phyloP scores from a whole-genome alignment of 2,329 filamentous ascomycete species.

The Verticillium zaregamsianum region DNA sequence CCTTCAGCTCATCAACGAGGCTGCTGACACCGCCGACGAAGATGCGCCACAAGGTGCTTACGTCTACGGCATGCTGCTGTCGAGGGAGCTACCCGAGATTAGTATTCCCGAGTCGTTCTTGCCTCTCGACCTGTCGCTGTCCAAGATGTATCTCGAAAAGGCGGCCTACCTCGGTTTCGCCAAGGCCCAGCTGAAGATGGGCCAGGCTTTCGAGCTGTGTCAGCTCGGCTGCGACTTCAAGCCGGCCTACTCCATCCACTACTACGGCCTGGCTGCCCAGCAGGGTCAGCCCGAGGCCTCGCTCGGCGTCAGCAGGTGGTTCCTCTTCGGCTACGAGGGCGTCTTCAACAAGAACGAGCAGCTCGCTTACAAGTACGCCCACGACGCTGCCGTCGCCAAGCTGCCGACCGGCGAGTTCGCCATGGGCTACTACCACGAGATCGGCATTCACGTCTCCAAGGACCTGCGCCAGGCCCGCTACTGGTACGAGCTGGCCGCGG shows the following conservation, averaged over 20 bases:
- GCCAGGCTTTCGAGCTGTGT: conserved; percentile 89
- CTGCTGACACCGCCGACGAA: conserved; percentile 86
- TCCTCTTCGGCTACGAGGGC: conserved; percentile 89
- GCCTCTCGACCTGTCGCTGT: conserved; percentile 65
- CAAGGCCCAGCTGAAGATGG: conserved; percentile 97
- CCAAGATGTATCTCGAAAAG: conserved; percentile 90
- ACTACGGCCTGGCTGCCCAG: conserved; percentile 87
- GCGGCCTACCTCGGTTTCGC: conserved; percentile 93
- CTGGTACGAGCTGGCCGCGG: conserved; percentile 89
- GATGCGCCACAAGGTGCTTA: conserved; percentile 96
- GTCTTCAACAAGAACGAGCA: conserved; percentile 95
- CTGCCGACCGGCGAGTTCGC: conserved; percentile 92
- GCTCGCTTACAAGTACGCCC: conserved; percentile 84
- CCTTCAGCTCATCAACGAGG: conserved; percentile 75
- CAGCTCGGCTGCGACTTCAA: conserved; percentile 94
- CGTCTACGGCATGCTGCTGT: conserved; percentile 90
- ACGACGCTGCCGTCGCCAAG: conserved; percentile 76
- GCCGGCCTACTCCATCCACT: conserved; percentile 86
- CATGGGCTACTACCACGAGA: conserved; percentile 95
- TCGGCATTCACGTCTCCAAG: conserved; percentile 86
- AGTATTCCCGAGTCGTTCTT: conserved; percentile 68
- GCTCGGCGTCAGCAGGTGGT: conserved; percentile 97
- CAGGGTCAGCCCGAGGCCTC: conserved; percentile 93
- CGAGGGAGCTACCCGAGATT: conserved; percentile 87
- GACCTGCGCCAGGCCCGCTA: conserved; percentile 75